These are phyloP conservation scores for Alternaria infectoria DNA, from an alignment of 2,329 filamentous ascomycete genomes.

Conservation along the genomic window DNA sequence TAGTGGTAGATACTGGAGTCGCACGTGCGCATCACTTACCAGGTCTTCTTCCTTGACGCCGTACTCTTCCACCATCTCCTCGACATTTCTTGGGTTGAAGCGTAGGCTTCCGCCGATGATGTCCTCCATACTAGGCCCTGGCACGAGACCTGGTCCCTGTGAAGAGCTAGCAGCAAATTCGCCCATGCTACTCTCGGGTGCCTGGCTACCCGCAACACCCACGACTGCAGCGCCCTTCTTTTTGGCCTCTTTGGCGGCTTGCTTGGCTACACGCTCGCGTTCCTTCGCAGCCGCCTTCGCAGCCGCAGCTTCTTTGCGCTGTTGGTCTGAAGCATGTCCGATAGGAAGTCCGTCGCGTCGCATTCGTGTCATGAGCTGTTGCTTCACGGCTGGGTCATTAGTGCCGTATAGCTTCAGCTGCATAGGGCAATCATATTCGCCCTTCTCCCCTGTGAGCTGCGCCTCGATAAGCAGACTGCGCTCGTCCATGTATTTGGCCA, in stretches of 20 bases:
- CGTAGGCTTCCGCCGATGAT: conserved; percentile 70
- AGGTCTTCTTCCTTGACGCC: conserved; percentile 74
- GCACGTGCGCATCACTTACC: conserved; percentile 14
- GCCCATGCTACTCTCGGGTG: conserved; percentile 26
- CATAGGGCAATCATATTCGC: conserved; percentile 74
- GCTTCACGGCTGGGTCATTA: conserved; percentile 59
- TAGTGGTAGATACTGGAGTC: conserved; percentile 1
- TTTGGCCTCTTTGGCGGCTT: conserved; percentile 41
- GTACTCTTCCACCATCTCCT: conserved; percentile 71
- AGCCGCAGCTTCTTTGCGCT: conserved; percentile 61
- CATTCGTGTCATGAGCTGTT: conserved; percentile 66
- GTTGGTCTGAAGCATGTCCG: conserved; percentile 45
- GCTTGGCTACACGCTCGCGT: conserved; percentile 55
- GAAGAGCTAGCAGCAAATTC: conserved; percentile 36
- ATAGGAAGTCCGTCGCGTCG: conserved; percentile 68
- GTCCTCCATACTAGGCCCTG: conserved; percentile 63
- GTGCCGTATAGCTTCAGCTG: conserved; percentile 73
- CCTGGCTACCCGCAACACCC: conserved; percentile 24
- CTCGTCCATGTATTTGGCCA: conserved; percentile 70
- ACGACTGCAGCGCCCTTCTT: conserved; percentile 36
- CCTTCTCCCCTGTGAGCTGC: conserved; percentile 70
- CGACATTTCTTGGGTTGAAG: conserved; percentile 70
- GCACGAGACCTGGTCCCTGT: conserved; percentile 34
- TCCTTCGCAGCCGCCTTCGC: conserved; percentile 64
- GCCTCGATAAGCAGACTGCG: conserved; percentile 70